Base-by-base conservation (phyloP, 371 early-diverging fungal genomes). In the Rhizopus delemar region DNA sequence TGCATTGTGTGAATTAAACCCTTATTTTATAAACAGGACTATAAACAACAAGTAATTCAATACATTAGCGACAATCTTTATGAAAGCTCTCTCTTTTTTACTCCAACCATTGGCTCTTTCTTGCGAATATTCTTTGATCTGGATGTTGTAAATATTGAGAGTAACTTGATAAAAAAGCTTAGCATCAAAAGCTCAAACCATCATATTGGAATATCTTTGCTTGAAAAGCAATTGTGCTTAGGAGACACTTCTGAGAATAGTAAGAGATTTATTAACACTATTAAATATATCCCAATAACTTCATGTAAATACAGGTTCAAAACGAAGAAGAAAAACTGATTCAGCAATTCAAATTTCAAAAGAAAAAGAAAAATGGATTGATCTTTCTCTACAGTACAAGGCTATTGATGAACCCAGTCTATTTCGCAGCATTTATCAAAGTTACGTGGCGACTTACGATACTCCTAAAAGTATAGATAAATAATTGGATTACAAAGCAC, bases 341-440 rank as follows among this genome's bases (percentile, higher is more conserved):
- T 8, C 48, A 7, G 2, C 48, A 5, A 7, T 29, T 9, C 48
- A 48, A 28, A 7, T 48, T 5, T 48, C 48, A 4, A 29, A 29
- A 29, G 38, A 52, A 2, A 59, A 62, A 33, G 53, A 55, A 31
- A 65, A 65, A 56, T 89, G 90, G 90, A 81, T 81, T 9, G 69
- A 86, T 36, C 60, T 90, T 5, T 83, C 90, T 0, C 56, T 69
- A 5, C 63, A 89, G 0, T 92, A 87, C 62, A 82, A 84, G 41
- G 74, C 77, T 0, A 71, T 89, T 38, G 85, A 84, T 48, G 81
- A 87, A 45, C 66, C 75, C 33, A 87, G 89, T 39, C 69, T 88
- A 1, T 89, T 82, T 61, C 74, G 82, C 61, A 80, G 78, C 13
- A 72, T 86, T 15, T 85, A 83, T 52, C 79, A 86, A 53, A 60